Conservation (phyloP, 2,329 filamentous ascomycete species). For the Phialophora macrospora region DNA sequence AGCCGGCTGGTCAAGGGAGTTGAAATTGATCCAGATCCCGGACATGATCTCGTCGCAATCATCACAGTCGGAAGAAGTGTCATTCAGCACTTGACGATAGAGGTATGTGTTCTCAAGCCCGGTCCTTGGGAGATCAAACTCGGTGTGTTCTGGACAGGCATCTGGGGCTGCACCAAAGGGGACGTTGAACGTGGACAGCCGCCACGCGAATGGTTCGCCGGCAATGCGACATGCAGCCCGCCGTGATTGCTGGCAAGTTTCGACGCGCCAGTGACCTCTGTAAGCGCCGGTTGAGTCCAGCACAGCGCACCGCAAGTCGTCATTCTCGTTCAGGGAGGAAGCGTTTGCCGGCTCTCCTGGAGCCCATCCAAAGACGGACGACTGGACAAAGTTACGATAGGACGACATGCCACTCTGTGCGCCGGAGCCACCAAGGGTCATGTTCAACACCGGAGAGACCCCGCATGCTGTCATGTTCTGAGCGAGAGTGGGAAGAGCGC, state of each 20-base stretch:
- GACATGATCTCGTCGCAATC: constrained; percentile 29
- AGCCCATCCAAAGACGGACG: constrained; percentile 66
- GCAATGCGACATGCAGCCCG: constrained; percentile 62
- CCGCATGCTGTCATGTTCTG: constrained; percentile 61
- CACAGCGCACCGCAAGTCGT: constrained; percentile 60
- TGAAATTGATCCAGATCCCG: constrained; percentile 65
- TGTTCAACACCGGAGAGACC: constrained; percentile 64
- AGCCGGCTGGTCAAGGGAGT: constrained; percentile 59
- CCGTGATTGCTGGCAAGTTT: constrained; percentile 59
- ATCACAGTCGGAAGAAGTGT: constrained; percentile 39
- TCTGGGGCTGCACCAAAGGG: constrained; percentile 53
- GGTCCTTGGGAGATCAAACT: constrained; percentile 64
- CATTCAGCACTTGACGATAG: constrained; percentile 48
- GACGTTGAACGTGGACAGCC: constrained; percentile 51
- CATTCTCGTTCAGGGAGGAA: constrained; percentile 39
- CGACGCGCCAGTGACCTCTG: constrained; percentile 63
- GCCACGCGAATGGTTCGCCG: constrained; percentile 63
- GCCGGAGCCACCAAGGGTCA: constrained; percentile 54
- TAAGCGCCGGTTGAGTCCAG: constrained; percentile 51
- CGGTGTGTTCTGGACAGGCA: constrained; percentile 56
- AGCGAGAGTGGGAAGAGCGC: constrained; percentile 44
- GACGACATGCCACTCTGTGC: constrained; percentile 44
- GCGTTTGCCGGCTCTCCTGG: constrained; percentile 59
- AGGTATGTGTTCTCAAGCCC: constrained; percentile 68
- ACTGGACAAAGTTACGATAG: constrained; percentile 57